phyloP scores from a whole-genome alignment of 768 basidiomycete genomes.

The Suillus subalutaceus region DNA sequence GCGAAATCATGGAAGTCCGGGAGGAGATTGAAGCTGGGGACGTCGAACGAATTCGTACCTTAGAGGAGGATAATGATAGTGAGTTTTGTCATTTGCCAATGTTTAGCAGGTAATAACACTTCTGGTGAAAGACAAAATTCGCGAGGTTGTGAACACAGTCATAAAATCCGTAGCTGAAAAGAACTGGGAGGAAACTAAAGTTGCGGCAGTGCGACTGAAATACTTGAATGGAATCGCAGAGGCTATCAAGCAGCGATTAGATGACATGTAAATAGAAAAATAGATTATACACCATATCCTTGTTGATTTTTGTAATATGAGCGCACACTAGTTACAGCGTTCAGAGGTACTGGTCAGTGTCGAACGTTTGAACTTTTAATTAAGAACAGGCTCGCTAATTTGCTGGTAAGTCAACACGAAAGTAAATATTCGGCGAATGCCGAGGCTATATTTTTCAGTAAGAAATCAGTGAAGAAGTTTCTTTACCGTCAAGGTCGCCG shows the following conservation, averaged over 20 bases:
- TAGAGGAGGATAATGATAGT: conserved; percentile 63
- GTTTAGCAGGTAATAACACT: conserved; percentile 4
- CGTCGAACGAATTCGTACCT: conserved; percentile 47
- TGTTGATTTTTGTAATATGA: too few species aligned
- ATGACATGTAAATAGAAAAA: conserved; percentile 10
- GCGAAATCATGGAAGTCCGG: conserved; percentile 76
- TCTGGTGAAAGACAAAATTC: conserved; percentile 51
- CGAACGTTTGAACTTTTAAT: too few species aligned
- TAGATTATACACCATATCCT: not conserved
- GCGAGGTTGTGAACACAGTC: conserved; percentile 47
- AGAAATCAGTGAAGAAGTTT: not conserved
- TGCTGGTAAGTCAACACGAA: too few species aligned
- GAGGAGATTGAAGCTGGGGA: conserved; percentile 74
- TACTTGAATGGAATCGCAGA: conserved; percentile 71
- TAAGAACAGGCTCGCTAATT: too few species aligned
- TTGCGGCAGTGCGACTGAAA: conserved; percentile 65
- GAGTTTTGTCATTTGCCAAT: conserved; percentile 18
- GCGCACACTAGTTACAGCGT: too few species aligned
- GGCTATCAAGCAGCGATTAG: conserved; percentile 22
- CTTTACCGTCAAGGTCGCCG: not conserved
- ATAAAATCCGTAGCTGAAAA: conserved; percentile 49
- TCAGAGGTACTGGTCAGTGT: too few species aligned
- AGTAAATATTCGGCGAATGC: conserved; percentile 2
- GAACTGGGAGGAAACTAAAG: conserved; percentile 62
- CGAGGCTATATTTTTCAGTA: not conserved